Evolutionary conservation across 2,329 filamentous ascomycete species (phyloP), one percentile per base, ranked within the genome.

Genomic region (Magnaporthiopsis incrustans): DNA sequence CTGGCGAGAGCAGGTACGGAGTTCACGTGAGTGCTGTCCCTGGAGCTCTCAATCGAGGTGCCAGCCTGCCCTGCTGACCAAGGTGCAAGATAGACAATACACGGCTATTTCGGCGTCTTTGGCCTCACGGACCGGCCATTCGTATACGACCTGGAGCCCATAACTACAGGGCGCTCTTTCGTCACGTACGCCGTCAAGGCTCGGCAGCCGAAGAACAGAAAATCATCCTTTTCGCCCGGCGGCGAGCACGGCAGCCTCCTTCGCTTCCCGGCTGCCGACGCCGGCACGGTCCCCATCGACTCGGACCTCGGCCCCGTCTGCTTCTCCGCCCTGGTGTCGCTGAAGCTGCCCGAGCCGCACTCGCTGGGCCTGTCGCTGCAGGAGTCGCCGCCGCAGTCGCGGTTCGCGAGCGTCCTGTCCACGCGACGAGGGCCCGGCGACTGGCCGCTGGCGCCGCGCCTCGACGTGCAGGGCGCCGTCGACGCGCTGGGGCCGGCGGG

Each of bases 71-170:
- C 30, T 64, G 57, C 59, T 62, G 63, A 59, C 57, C 44, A 64
- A 62, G 50, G 61, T 32, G 22, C 66, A 67, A 67, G 63, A 53
- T 30, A 85, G 82, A 80, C 82, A 11, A 81, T 86, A 27, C 81
- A 85, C 68, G 83, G 82, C 11, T 82, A 79, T 68, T 86, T 85
- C 69, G 81, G 81, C 2, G 76, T 79, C 27, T 73, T 75, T 0
- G 83, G 81, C 6, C 70, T 75, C 5, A 65, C 70, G 1, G 79
- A 84, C 66, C 77, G 82, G 2, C 83, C 84, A 2, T 85, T 82
- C 68, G 71, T 86, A 62, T 84, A 83, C 70, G 76, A 78, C 30
- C 79, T 84, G 3, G 74, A 76, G 2, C 72, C 75, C 5, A 67
- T 84, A 2, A 74, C 78, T 30, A 74, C 77, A 3, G 79, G 80